Evolutionary conservation across 2,329 filamentous ascomycete genomes (phyloP), one percentile per base, ranked within the genome.

Genomic region (Periglandula ipomoeae): DNA sequence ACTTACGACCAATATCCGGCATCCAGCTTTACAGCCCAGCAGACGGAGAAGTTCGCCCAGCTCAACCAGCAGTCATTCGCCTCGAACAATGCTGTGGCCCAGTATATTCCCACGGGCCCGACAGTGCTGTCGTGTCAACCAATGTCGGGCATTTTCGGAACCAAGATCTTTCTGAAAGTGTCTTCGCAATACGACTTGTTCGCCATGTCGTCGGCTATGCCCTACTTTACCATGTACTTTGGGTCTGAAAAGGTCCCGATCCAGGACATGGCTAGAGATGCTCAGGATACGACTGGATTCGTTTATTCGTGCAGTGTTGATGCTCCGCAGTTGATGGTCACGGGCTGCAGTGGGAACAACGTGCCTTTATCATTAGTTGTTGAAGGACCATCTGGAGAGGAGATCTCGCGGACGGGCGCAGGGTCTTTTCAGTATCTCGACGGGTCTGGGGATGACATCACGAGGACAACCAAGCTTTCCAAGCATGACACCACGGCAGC

Each of bases 101-200:
- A 82, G 54, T 87, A 88, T 67, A 76, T 90, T 61, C 70, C 79
- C 47, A 69, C 79, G 30, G 64, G 60, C 22, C 69, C 79, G 57
- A 78, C 78, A 52, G 77, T 95, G 55, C 74, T 82, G 51, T 84
- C 84, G 50, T 88, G 79, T 64, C 76, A 81, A 51, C 91, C 90
- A 17, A 70, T 72, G 40, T 74, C 79, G 59, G 90, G 89, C 39
- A 68, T 74, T 30, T 76, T 78, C 60, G 85, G 86, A 47, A 85
- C 84, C 19, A 82, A 82, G 58, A 71, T 95, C 9, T 76, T 78
- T 51, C 74, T 95, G 54, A 84, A 87, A 61, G 78, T 95, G 26
- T 81, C 83, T 46, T 84, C 85, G 39, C 76, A 83, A 52, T 87
- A 87, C 68, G 85, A 95, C 60, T 69, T 95, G 52, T 67, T 75